Base-by-base conservation (phyloP, 176 grass and related monocot species). In the Carex parvula region DNA sequence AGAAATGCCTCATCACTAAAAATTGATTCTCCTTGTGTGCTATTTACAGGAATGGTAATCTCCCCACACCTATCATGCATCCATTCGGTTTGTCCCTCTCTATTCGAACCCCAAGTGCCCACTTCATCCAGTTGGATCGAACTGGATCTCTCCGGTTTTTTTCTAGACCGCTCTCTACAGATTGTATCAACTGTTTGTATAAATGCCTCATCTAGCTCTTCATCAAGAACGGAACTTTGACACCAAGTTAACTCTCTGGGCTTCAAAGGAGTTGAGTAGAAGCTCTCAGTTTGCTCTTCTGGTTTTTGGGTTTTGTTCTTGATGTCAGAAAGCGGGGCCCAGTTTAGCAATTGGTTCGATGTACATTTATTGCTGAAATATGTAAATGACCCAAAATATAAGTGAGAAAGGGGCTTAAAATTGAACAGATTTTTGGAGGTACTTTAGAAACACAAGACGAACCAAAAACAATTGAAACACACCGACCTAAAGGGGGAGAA, bases 181-280 rank as follows among this genome's bases (percentile, higher is more conserved):
- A 94, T 85, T 14, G 84, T 84, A 77, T 93, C 89, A 46, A 89
- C 84, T 70, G 89, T 83, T 60, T 44, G 86, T 82, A 86, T 67
- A 83, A 90, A 87, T 50, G 86, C 86, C 79, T 93, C 89, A 24
- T 89, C 89, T 3, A 91, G 84, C 79, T 97, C 84, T 66, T 81
- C 84, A 57, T 86, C 84, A 42, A 86, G 73, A 80, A 79, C 74
- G 18, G 57, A 56, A 58, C 16, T 77, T 60, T 70, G 41, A 50
- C 24, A 50, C 20, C 5, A 55, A 1, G 21, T 54, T 57, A 58
- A 65, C 41, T 15, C 46, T 14, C 62, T 77, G 39, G 41, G 21
- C 26, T 81, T 78, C 71, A 68, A 53, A 50, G 73, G 84, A 64
- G 61, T 81, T 39, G 24, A 56, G 60, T 22, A 70, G 8, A 35